phyloP scores from a whole-genome alignment of 129 eudicot genomes.

The Logfia minima region DNA sequence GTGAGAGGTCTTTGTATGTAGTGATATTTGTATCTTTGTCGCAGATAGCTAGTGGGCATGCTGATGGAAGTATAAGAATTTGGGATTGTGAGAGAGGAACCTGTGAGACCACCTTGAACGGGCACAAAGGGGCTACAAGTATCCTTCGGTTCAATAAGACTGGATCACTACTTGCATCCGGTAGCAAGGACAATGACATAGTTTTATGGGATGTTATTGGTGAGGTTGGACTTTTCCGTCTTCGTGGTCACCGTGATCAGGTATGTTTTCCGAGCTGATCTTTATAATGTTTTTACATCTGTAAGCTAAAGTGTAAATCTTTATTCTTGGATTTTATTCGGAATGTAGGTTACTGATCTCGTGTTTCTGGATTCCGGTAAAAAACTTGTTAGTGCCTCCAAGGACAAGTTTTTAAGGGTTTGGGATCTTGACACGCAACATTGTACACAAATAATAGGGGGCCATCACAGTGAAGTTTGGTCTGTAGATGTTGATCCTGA shows the following conservation, averaged over 20 bases:
- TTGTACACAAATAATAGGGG: slow-evolving; percentile 88
- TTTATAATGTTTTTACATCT: background rate
- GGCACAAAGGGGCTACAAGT: slow-evolving; percentile 92
- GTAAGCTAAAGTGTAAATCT: background rate
- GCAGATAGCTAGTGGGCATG: slow-evolving; percentile 93
- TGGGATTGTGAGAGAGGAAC: slow-evolving; percentile 85
- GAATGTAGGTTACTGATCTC: slow-evolving; percentile 79
- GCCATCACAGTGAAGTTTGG: slow-evolving; percentile 98
- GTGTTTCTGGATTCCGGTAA: slow-evolving; percentile 81
- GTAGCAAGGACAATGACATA: slow-evolving; percentile 93
- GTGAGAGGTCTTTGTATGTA: background rate
- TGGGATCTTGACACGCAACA: slow-evolving; percentile 99
- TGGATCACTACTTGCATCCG: slow-evolving; percentile 93
- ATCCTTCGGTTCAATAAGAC: slow-evolving; percentile 66
- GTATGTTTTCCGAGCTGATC: slow-evolving; percentile 31
- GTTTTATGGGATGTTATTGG: slow-evolving; percentile 96
- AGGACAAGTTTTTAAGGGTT: slow-evolving; percentile 90
- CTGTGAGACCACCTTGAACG: slow-evolving; percentile 89
- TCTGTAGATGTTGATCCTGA: slow-evolving; percentile 74
- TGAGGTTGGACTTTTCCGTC: slow-evolving; percentile 85
- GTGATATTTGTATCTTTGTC: background rate
- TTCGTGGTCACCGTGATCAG: slow-evolving; percentile 98
- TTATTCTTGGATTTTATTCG: slow-evolving; percentile 18
- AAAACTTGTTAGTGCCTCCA: slow-evolving; percentile 84
- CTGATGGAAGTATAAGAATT: slow-evolving; percentile 93